Evolutionary conservation across 148 eudicot genomes (phyloP), one percentile per base, ranked within the genome.

Genomic region (Selenicereus undatus): DNA sequence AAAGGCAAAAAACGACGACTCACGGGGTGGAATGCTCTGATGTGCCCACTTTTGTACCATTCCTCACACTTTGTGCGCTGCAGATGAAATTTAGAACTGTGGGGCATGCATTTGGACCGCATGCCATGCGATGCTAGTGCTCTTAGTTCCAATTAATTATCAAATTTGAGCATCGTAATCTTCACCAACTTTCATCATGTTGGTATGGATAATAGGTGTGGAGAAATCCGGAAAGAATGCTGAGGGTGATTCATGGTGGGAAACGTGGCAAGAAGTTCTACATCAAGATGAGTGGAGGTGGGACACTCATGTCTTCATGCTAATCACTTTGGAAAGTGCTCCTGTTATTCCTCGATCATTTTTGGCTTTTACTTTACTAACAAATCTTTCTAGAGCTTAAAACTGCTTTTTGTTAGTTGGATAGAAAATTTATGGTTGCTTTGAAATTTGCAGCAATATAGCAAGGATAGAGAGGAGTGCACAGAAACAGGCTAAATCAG

Each of bases 201-300:
- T 73, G 51, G 48, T 10, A 36, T 76, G 35, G 72, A 42, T 80
- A 8, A 64, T 74, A 96, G 99, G 98, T 54, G 99, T 96, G 18
- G 98, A 96, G 80, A 96, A 96, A 88, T 96, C 98, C 71, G 99
- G 99, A 79, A 91, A 84, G 83, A 96, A 96, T 88, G 93, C 97
- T 58, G 98, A 92, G 86, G 99, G 99, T 76, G 98, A 96, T 84
- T 91, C 95, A 29, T 96, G 99, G 99, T 96, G 98, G 99, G 99
- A 96, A 90, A 96, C 99, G 83, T 96, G 99, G 99, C 93, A 93
- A 88, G 99, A 96, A 89, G 92, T 90, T 87, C 93, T 93, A 79
- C 94, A 96, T 86, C 99, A 93, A 87, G 99, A 96, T 87, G 99
- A 96, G 83, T 96, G 99, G 99, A 96, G 99, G 99, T 96, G 71